Conservation (phyloP, 768 basidiomycete species). For the Gelatoporia subvermispora region DNA sequence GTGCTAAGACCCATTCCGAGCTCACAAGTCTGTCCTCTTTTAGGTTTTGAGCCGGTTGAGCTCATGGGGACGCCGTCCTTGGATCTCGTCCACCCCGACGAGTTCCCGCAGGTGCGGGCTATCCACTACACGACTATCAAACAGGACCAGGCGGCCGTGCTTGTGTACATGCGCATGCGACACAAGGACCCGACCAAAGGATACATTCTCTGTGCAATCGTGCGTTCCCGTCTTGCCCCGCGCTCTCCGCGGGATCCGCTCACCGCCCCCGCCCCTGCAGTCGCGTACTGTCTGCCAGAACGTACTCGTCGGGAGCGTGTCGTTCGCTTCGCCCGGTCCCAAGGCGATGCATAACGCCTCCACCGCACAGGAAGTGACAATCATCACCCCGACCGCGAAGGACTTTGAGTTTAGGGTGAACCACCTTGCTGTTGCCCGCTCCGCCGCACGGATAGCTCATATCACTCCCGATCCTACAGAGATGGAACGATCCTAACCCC, state of each 20-base stretch:
- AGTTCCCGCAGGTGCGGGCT: conserved; percentile 58
- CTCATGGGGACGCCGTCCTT: conserved; percentile 65
- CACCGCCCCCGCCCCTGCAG: conserved; percentile 18
- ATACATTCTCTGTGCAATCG: conserved; percentile 69
- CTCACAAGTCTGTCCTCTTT: background rate
- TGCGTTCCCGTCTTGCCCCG: conserved; percentile 32
- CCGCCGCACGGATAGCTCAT: background rate
- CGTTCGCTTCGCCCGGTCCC: conserved; percentile 68
- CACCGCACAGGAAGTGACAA: conserved; percentile 76
- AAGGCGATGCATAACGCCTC: conserved; percentile 79
- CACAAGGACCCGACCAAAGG: conserved; percentile 79
- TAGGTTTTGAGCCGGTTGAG: conserved; percentile 73
- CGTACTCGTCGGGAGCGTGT: conserved; percentile 72
- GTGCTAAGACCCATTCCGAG: background rate
- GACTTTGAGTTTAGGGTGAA: conserved; percentile 35
- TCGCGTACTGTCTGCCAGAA: conserved; percentile 70
- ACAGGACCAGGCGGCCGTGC: conserved; percentile 74
- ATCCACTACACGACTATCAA: conserved; percentile 75
- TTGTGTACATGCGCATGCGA: conserved; percentile 72
- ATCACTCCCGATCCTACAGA: conserved; percentile 10
- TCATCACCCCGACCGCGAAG: conserved; percentile 51
- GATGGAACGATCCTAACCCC: conserved; percentile 30
- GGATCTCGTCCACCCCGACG: conserved; percentile 79
- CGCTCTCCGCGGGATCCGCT: background rate
- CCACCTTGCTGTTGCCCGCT: conserved; percentile 10